Percentiles rank a stretch among this genome's conserved stretches.
These are phyloP conservation scores for Gardenia jasminoides DNA, from an alignment of 257 asterid species.

Conservation along the genomic window DNA sequence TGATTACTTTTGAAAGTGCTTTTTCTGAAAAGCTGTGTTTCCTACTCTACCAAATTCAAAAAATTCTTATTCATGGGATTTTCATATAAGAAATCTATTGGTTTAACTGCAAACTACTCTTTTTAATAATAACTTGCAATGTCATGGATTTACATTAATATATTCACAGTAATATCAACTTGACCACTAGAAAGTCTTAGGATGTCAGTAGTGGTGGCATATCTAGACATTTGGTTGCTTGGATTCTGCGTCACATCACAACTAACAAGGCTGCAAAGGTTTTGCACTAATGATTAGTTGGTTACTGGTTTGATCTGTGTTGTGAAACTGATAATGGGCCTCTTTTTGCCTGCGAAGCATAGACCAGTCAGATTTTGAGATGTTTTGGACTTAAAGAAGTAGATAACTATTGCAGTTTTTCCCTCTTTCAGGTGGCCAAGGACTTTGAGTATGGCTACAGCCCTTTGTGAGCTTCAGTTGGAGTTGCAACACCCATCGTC, in stretches of 20 bases:
- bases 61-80: too few species aligned
- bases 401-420: not conserved
- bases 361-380: not conserved
- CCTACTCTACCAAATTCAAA: too few species aligned
- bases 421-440: constrained; percentile 68
- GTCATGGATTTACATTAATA: not conserved
- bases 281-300: too few species aligned
- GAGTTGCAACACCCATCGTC: constrained; percentile 44
- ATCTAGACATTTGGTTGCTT: not conserved
- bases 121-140: not conserved
- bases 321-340: not conserved
- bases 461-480: constrained; percentile 79
- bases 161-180: not conserved
- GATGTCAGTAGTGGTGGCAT: not conserved
- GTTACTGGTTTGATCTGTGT: not conserved
- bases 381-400: not conserved
- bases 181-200: not conserved
- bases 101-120: not conserved
- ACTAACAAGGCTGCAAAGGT: not conserved
- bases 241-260: not conserved
- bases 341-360: not conserved
- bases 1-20: too few species aligned
- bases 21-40: too few species aligned
- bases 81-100: too few species aligned
- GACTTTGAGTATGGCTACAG: constrained; percentile 75